Evolutionary conservation across 2,329 filamentous ascomycete species (phyloP).

Genomic region (Trichoderma sp.): DNA sequence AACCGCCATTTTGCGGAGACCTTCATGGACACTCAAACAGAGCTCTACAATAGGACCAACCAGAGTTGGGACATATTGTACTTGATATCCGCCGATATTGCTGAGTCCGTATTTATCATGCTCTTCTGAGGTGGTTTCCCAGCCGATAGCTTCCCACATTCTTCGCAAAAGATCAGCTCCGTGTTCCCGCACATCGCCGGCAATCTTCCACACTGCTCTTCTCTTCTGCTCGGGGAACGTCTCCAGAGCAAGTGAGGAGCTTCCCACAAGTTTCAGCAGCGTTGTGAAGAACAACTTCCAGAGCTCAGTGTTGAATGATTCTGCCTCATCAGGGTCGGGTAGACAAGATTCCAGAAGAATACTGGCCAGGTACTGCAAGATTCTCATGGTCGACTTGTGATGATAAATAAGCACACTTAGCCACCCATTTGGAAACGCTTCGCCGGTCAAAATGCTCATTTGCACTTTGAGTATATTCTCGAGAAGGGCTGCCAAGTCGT

Average conservation of each 20-base stretch:
- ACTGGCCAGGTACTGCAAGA: conserved; percentile 75
- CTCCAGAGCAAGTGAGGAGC: conserved; percentile 83
- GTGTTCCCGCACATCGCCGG: conserved; percentile 88
- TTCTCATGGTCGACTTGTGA: conserved; percentile 84
- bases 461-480: conserved; percentile 79
- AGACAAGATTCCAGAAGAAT: conserved; percentile 81
- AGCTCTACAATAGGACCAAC: conserved; percentile 90
- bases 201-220: conserved; percentile 97
- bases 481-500: conserved; percentile 71
- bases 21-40: conserved; percentile 92
- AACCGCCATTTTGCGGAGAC: conserved; percentile 82
- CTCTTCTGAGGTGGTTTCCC: conserved; percentile 85
- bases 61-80: conserved; percentile 92
- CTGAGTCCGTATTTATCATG: conserved; percentile 70
- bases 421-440: conserved; percentile 87
- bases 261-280: conserved; percentile 83
- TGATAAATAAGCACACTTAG: conserved; percentile 91
- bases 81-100: conserved; percentile 93
- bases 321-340: conserved; percentile 85
- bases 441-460: conserved; percentile 82
- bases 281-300: conserved; percentile 95
- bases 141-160: conserved; percentile 94
- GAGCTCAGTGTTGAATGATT: conserved; percentile 85
- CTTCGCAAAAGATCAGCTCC: conserved; percentile 81
- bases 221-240: conserved; percentile 97